Evolutionary conservation across 2,329 filamentous ascomycete genomes (phyloP).

Genomic region (Venturia asperata): DNA sequence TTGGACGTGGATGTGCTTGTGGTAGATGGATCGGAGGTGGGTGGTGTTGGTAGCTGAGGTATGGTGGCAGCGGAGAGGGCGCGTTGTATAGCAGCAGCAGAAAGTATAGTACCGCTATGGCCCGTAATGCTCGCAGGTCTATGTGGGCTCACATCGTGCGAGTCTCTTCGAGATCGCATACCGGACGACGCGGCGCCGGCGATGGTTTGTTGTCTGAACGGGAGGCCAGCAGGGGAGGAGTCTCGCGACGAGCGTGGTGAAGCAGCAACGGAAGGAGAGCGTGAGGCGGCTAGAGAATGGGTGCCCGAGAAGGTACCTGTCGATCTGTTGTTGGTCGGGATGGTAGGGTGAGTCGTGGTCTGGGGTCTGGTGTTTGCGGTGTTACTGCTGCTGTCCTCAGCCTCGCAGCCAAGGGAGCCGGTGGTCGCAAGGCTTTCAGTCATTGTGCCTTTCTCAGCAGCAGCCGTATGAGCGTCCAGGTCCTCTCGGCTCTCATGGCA

Average conservation of each 20-base stretch:
- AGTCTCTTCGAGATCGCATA: constrained; percentile 39
- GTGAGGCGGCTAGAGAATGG: constrained; percentile 5
- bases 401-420: background rate
- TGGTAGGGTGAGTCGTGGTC: background rate
- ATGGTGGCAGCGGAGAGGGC: constrained; percentile 62
- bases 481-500: constrained; percentile 2
- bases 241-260: constrained; percentile 44
- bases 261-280: constrained; percentile 31
- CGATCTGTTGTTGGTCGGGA: constrained; percentile 14
- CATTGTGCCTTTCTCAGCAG: constrained; percentile 8
- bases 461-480: constrained; percentile 4
- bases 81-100: constrained; percentile 57
- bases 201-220: constrained; percentile 22
- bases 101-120: constrained; percentile 44
- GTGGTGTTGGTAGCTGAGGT: constrained; percentile 55
- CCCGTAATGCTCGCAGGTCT: constrained; percentile 32
- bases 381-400: background rate
- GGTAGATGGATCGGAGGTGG: constrained; percentile 48
- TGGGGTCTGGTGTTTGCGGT: constrained; percentile 1
- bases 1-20: constrained; percentile 37
- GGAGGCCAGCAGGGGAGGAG: constrained; percentile 36
- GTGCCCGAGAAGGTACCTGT: constrained; percentile 9
- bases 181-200: constrained; percentile 22
- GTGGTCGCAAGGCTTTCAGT: constrained; percentile 8
- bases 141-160: constrained; percentile 37